phyloP scores from a whole-genome alignment of 306 rosid genomes.

The Ammopiptanthus mongolicus region DNA sequence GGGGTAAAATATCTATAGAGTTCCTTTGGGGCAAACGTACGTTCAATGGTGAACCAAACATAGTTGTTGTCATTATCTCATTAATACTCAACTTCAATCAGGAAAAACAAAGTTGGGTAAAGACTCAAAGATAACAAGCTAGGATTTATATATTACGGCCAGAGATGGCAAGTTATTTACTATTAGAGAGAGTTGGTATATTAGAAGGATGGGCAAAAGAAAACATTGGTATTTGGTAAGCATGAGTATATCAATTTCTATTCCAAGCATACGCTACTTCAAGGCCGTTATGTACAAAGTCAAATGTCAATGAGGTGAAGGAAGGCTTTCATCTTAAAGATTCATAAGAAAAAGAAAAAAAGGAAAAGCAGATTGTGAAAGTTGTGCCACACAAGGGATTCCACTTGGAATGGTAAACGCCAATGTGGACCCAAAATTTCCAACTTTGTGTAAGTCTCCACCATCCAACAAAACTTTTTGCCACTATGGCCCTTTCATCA shows the following conservation, averaged over 20 bases:
- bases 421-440: conserved; percentile 4
- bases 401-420: conserved; percentile 15
- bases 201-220: neutral
- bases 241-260: neutral
- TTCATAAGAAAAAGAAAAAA: conserved; percentile 22
- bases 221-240: neutral
- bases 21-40: no score
- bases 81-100: neutral
- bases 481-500: neutral
- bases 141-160: neutral
- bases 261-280: neutral
- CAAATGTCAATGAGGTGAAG: conserved; percentile 19
- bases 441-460: conserved; percentile 23
- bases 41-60: no score
- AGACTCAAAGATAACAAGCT: neutral
- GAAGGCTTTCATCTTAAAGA: conserved; percentile 8
- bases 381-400: conserved; percentile 17
- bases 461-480: conserved; percentile 34
- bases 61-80: neutral
- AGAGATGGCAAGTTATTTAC: neutral
- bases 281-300: conserved; percentile 1
- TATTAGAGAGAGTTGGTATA: neutral
- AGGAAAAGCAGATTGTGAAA: conserved; percentile 29
- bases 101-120: neutral
- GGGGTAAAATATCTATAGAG: no score